phyloP scores from a whole-genome alignment of 2,329 filamentous ascomycete genomes.

The Juglanconis oblonga region DNA sequence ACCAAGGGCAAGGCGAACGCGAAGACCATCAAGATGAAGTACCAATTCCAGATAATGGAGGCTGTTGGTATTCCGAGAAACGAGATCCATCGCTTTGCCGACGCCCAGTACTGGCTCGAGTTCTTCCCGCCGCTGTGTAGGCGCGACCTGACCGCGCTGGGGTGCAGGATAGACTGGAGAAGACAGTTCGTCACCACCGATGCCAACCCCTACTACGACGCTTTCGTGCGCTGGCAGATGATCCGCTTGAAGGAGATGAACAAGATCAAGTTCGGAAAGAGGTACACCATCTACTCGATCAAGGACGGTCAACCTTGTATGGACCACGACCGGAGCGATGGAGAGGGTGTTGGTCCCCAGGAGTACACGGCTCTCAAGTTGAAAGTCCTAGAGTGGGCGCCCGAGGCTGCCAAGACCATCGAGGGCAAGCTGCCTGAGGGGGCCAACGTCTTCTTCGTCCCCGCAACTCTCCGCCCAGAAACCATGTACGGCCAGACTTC shows the following conservation, averaged over 20 bases:
- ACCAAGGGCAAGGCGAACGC: conserved; percentile 91
- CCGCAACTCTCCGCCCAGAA: conserved; percentile 89
- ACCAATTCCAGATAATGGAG: conserved; percentile 89
- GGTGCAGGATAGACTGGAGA: conserved; percentile 88
- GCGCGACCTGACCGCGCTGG: conserved; percentile 77
- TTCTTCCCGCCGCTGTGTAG: conserved; percentile 84
- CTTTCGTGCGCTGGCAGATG: conserved; percentile 97
- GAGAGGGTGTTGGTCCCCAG: conserved; percentile 32
- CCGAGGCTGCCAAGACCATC: conserved; percentile 67
- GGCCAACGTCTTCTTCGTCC: conserved; percentile 82
- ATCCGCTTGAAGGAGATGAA: conserved; percentile 81
- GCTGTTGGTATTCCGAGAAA: conserved; percentile 81
- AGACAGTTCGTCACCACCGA: conserved; percentile 92
- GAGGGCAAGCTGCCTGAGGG: conserved; percentile 75
- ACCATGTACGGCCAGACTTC: conserved; percentile 99
- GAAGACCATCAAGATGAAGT: conserved; percentile 91
- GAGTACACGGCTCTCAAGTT: conserved; percentile 93
- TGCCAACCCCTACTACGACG: conserved; percentile 92
- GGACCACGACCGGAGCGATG: conserved; percentile 46
- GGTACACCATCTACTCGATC: conserved; percentile 86
- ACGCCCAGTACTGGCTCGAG: conserved; percentile 87
- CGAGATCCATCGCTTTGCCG: conserved; percentile 90
- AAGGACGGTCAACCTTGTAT: conserved; percentile 77
- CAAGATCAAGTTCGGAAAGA: conserved; percentile 87
- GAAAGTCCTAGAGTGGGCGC: conserved; percentile 85